These are phyloP conservation scores for Kurtzmaniella quercitrusa DNA, from an alignment of 1,139 yeast species.

Conservation along the genomic window DNA sequence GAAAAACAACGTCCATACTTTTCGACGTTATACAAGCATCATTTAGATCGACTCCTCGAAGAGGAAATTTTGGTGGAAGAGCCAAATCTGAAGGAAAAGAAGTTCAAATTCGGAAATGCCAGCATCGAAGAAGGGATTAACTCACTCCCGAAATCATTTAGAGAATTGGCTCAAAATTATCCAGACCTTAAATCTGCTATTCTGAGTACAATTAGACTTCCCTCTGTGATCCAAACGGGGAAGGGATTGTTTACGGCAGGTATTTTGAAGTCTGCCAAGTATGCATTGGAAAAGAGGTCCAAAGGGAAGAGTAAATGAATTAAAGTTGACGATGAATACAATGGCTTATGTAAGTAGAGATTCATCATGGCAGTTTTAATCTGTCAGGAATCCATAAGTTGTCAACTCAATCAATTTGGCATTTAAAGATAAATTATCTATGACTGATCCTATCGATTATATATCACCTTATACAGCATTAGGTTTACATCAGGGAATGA, in stretches of 20 bases:
- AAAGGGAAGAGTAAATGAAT: constrained; percentile 19
- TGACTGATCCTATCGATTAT: background rate
- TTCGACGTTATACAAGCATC: constrained; percentile 65
- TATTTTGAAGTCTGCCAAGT: constrained; percentile 59
- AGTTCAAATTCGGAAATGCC: constrained; percentile 12
- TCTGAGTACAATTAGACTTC: constrained; percentile 57
- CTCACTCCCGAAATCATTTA: constrained; percentile 27
- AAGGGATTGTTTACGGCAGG: constrained; percentile 93
- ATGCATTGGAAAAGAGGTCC: constrained; percentile 70
- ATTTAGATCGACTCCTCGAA: constrained; percentile 29
- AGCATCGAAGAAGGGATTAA: constrained; percentile 1
- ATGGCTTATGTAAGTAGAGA: too few species aligned
- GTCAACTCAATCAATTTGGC: too few species aligned
- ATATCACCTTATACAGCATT: too few species aligned
- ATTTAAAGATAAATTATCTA: background rate
- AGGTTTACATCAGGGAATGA: too few species aligned
- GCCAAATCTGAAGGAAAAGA: constrained; percentile 10
- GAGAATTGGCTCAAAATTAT: constrained; percentile 19
- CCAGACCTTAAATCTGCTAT: constrained; percentile 43
- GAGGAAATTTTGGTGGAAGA: constrained; percentile 15
- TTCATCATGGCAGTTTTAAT: too few species aligned
- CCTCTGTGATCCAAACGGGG: constrained; percentile 70
- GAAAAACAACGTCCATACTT: constrained; percentile 68
- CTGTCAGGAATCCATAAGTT: too few species aligned
- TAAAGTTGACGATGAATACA: too few species aligned